Evolutionary conservation across 352 stramenopile species (phyloP).

Genomic region (Aphanomyces stellatus): DNA sequence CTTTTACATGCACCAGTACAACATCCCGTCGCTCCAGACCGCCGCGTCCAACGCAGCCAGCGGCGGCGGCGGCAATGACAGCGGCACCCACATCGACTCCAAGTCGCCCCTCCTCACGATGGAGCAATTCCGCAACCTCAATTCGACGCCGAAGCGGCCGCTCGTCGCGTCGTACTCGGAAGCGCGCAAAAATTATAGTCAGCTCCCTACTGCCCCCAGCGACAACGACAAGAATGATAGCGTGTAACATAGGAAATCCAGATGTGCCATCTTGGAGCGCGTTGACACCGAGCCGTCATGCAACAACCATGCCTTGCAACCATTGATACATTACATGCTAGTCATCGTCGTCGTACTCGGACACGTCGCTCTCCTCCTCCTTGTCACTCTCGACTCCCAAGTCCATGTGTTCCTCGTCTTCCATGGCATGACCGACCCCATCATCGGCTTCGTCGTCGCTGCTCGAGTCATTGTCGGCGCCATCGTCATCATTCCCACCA

Average conservation of each 20-base stretch:
- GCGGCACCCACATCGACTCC: conserved; percentile 32
- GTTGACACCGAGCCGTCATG: too few species aligned
- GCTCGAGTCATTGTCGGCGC: neutral
- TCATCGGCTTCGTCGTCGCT: neutral
- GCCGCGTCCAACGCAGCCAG: too few species aligned
- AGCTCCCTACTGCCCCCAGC: conserved; percentile 24
- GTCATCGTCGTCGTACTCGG: neutral
- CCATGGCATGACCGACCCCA: neutral
- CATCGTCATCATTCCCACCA: neutral
- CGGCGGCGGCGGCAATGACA: conserved; percentile 10
- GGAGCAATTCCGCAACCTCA: conserved; percentile 22
- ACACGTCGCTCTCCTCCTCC: neutral
- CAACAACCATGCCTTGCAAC: too few species aligned
- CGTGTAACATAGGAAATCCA: neutral
- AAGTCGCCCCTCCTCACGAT: conserved; percentile 53
- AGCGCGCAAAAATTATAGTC: conserved; percentile 38
- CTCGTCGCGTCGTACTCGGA: conserved; percentile 46
- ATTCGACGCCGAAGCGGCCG: conserved; percentile 19
- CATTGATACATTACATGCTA: neutral
- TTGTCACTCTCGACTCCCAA: neutral
- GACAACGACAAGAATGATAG: neutral
- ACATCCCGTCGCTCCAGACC: conserved; percentile 32
- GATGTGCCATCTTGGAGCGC: too few species aligned
- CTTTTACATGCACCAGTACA: conserved; percentile 72
- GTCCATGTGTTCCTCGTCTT: neutral